Conservation (phyloP, 2,329 filamentous ascomycete genomes). For the Monilinia vaccinii-corymbosi region DNA sequence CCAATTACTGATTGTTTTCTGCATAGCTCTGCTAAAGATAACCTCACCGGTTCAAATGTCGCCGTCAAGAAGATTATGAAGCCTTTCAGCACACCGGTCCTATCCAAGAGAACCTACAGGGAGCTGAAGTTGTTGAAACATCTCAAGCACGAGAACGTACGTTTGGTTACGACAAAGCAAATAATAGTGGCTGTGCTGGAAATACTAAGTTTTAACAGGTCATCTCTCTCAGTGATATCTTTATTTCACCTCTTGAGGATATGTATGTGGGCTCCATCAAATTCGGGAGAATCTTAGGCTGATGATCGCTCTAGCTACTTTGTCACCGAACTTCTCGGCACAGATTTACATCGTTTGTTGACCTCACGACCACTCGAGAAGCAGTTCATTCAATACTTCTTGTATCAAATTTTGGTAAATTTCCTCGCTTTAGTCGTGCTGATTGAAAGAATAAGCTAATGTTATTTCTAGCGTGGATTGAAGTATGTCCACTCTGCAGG, state of each 20-base stretch:
- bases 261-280: slow-evolving; percentile 52
- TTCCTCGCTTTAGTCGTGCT: not conserved
- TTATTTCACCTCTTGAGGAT: slow-evolving; percentile 97
- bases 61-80: slow-evolving; percentile 99
- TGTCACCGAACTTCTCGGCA: slow-evolving; percentile 94
- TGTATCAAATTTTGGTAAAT: slow-evolving; percentile 94
- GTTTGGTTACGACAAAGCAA: slow-evolving; percentile 2
- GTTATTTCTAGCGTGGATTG: slow-evolving; percentile 63
- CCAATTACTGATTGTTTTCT: slow-evolving; percentile 14
- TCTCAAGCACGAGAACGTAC: slow-evolving; percentile 89
- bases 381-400: slow-evolving; percentile 99
- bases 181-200: slow-evolving; percentile 1
- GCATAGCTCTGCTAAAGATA: slow-evolving; percentile 84
- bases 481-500: slow-evolving; percentile 99
- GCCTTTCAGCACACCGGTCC: slow-evolving; percentile 97
- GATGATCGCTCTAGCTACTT: slow-evolving; percentile 62
- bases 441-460: slow-evolving; percentile 11
- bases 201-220: slow-evolving; percentile 47
- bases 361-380: slow-evolving; percentile 95
- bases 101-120: slow-evolving; percentile 95
- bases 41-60: slow-evolving; percentile 93
- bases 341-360: slow-evolving; percentile 88
- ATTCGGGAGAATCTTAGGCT: slow-evolving; percentile 18
- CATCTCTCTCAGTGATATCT: slow-evolving; percentile 98
- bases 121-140: slow-evolving; percentile 97